These are phyloP conservation scores for Lactarius quietus DNA, from an alignment of 768 basidiomycete species.

Conservation along the genomic window DNA sequence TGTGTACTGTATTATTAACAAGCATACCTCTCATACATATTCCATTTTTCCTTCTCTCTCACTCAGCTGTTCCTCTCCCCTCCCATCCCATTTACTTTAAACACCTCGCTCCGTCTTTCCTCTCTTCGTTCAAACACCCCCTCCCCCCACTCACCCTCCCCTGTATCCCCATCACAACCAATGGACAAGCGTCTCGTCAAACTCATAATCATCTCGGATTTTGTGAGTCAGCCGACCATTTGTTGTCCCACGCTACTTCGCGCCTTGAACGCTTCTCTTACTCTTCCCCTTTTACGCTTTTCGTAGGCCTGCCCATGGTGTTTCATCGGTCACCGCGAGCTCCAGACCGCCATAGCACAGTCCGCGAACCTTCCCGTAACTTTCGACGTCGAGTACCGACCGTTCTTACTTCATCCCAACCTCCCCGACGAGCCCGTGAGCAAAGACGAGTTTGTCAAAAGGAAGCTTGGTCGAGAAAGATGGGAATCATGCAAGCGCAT, in stretches of 20 bases:
- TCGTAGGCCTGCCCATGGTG: conserved; percentile 41
- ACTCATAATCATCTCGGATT: conserved; percentile 33
- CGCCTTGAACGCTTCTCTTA: conserved; percentile 12
- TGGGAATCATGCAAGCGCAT: conserved; percentile 33
- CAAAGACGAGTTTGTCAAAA: conserved; percentile 32
- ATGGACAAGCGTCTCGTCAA: conserved; percentile 26
- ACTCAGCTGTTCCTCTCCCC: conserved; percentile 10
- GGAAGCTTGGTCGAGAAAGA: conserved; percentile 41
- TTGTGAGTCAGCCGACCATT: conserved; percentile 31
- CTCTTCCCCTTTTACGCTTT: not conserved
- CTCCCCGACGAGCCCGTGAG: conserved; percentile 33
- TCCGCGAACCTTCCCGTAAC: conserved; percentile 32
- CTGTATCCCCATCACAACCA: conserved; percentile 2
- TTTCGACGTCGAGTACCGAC: conserved; percentile 46
- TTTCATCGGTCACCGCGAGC: conserved; percentile 41
- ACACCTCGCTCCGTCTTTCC: not conserved
- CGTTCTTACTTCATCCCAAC: conserved; percentile 43
- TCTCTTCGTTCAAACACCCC: too few species aligned
- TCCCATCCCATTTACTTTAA: not conserved
- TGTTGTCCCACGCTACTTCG: not conserved
- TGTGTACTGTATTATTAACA: conserved; percentile 24
- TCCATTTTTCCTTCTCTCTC: conserved; percentile 13
- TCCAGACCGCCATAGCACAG: conserved; percentile 38
- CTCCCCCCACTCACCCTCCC: not conserved
- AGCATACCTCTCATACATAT: conserved; percentile 7